Conservation (phyloP, 2,329 filamentous ascomycete species). For the Trichoderma sp. region DNA sequence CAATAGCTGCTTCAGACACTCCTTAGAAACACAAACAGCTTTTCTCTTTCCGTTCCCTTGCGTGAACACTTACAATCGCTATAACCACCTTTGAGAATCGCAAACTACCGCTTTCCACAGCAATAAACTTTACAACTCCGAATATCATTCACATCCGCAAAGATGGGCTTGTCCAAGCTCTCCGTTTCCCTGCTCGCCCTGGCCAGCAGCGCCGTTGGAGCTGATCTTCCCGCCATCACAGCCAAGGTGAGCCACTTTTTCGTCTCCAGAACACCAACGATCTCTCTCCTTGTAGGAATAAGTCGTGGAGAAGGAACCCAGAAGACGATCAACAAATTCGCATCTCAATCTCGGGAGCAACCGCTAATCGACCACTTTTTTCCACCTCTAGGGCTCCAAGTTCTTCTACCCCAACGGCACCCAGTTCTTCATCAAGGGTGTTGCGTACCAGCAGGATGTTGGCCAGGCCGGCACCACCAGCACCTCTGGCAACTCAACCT, state of each 20-base stretch:
- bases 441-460: slow-evolving; percentile 90
- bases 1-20: slow-evolving; percentile 36
- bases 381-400: slow-evolving; percentile 65
- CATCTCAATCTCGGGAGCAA: neutral
- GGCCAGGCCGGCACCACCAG: slow-evolving; percentile 57
- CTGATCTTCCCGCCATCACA: slow-evolving; percentile 61
- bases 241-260: slow-evolving; percentile 62
- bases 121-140: slow-evolving; percentile 10
- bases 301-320: neutral
- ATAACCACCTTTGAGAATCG: neutral
- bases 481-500: slow-evolving; percentile 53
- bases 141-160: slow-evolving; percentile 29
- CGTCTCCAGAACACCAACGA: slow-evolving; percentile 11
- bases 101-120: neutral
- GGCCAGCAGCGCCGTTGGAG: slow-evolving; percentile 48
- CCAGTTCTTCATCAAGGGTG: slow-evolving; percentile 80
- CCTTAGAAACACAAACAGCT: slow-evolving; percentile 29
- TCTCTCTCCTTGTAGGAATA: neutral
- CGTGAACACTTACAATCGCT: slow-evolving; percentile 25
- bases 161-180: slow-evolving; percentile 43
- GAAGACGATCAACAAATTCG: neutral
- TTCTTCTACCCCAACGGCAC: slow-evolving; percentile 83
- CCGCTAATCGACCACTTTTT: slow-evolving; percentile 17
- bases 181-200: slow-evolving; percentile 46
- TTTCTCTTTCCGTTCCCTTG: slow-evolving; percentile 15